phyloP scores from a whole-genome alignment of 225 moss, liverwort and hornwort genomes.

The Pseudoscleropodium purum region DNA sequence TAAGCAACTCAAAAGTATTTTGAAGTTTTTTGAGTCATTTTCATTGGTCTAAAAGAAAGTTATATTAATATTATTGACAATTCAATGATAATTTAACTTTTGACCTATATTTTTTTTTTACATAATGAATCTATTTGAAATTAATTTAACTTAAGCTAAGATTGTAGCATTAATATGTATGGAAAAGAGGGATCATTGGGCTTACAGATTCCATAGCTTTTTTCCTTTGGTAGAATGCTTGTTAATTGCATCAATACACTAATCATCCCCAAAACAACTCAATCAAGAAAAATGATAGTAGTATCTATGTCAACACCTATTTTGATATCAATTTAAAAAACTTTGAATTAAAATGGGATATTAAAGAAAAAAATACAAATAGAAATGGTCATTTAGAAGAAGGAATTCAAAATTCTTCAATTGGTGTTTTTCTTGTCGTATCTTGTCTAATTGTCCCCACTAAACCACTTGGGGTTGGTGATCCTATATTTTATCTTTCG shows the following conservation, averaged over 20 bases:
- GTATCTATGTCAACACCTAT: neutral
- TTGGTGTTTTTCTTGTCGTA: too few species aligned
- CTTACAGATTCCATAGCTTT: constrained; percentile 70
- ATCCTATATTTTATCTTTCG: too few species aligned
- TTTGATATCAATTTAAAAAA: neutral
- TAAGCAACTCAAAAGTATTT: neutral
- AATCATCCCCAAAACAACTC: neutral
- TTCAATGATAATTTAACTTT: neutral
- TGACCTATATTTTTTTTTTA: neutral
- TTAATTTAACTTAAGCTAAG: neutral
- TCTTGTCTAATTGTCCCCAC: too few species aligned
- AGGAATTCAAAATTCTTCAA: too few species aligned
- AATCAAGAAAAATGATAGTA: neutral
- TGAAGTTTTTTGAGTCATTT: neutral
- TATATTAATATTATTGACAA: neutral
- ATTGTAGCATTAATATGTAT: neutral
- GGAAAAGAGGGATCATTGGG: neutral
- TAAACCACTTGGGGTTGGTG: too few species aligned
- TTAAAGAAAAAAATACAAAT: neutral
- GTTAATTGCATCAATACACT: constrained; percentile 58
- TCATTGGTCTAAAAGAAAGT: neutral
- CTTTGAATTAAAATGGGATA: neutral
- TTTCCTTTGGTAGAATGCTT: constrained; percentile 42
- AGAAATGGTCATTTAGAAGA: neutral
- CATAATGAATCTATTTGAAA: too few species aligned